Evolutionary conservation across 2,329 filamentous ascomycete species (phyloP).

Genomic region (Cytospora mali): DNA sequence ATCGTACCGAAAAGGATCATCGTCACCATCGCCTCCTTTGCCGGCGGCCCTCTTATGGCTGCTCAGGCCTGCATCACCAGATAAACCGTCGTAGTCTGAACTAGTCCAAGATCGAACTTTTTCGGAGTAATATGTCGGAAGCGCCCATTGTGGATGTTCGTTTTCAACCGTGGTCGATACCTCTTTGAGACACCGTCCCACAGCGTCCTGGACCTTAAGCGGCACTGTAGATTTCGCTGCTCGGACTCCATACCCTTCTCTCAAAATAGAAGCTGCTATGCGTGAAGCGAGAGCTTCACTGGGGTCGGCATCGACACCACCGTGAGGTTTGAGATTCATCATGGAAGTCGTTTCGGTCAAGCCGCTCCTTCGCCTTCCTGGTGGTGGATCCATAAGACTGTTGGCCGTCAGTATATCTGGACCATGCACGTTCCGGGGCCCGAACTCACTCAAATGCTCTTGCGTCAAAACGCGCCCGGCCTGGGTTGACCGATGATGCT

Average conservation of each 20-base stretch:
- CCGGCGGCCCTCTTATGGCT: background rate
- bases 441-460: slow-evolving; percentile 20
- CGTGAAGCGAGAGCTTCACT: slow-evolving; percentile 24
- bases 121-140: slow-evolving; percentile 4
- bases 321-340: slow-evolving; percentile 8
- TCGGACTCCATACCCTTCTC: slow-evolving; percentile 15
- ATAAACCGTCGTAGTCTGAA: slow-evolving; percentile 3
- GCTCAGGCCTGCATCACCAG: background rate
- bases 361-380: slow-evolving; percentile 19
- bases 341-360: slow-evolving; percentile 14
- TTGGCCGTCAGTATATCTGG: slow-evolving; percentile 9
- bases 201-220: slow-evolving; percentile 8
- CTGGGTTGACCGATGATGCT: slow-evolving; percentile 7
- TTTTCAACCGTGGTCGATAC: slow-evolving; percentile 5
- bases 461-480: background rate
- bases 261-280: slow-evolving; percentile 23
- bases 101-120: background rate
- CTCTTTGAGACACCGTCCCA: slow-evolving; percentile 13
- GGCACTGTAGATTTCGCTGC: slow-evolving; percentile 4
- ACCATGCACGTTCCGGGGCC: background rate
- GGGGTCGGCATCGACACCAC: slow-evolving; percentile 23
- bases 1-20: slow-evolving; percentile 25
- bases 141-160: slow-evolving; percentile 14
- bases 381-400: slow-evolving; percentile 27
- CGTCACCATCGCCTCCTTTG: slow-evolving; percentile 10